Evolutionary conservation across 2,329 filamentous ascomycete genomes (phyloP).

Genomic region (Trichoderma koningiopsis): DNA sequence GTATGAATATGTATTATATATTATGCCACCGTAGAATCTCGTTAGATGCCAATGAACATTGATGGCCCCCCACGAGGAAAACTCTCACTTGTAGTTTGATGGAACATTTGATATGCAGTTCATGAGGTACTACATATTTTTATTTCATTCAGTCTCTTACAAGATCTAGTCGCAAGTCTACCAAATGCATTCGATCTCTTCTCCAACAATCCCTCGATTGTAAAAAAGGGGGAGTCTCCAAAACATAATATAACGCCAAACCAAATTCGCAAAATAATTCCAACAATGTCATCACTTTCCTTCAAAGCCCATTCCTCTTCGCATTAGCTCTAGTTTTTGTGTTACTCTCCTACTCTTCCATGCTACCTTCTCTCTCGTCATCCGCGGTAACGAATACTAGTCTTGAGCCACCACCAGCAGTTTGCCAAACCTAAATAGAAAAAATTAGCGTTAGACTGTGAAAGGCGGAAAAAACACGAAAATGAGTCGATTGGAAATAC

Average conservation of each 20-base stretch:
- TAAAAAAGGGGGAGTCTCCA: slow-evolving; percentile 26
- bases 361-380: slow-evolving; percentile 53
- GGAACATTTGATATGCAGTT: not conserved
- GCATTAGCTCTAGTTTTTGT: not conserved
- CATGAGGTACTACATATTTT: not conserved
- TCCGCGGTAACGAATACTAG: slow-evolving; percentile 69
- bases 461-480: not conserved
- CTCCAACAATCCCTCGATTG: not conserved
- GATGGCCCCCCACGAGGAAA: not conserved
- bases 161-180: slow-evolving; percentile 24
- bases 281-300: slow-evolving; percentile 22
- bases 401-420: slow-evolving; percentile 68
- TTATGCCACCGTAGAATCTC: slow-evolving; percentile 19
- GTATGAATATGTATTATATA: slow-evolving; percentile 24
- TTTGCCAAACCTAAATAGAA: slow-evolving; percentile 71
- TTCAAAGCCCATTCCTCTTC: not conserved
- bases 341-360: slow-evolving; percentile 41
- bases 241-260: slow-evolving; percentile 36
- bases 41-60: not conserved
- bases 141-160: slow-evolving; percentile 6
- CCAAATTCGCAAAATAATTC: slow-evolving; percentile 29
- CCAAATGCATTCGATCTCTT: slow-evolving; percentile 18
- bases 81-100: not conserved
- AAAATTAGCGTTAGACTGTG: slow-evolving; percentile 13
- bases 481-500: slow-evolving; percentile 44